Conservation (phyloP, 164 flowering plant genomes). For the Piper longum region DNA sequence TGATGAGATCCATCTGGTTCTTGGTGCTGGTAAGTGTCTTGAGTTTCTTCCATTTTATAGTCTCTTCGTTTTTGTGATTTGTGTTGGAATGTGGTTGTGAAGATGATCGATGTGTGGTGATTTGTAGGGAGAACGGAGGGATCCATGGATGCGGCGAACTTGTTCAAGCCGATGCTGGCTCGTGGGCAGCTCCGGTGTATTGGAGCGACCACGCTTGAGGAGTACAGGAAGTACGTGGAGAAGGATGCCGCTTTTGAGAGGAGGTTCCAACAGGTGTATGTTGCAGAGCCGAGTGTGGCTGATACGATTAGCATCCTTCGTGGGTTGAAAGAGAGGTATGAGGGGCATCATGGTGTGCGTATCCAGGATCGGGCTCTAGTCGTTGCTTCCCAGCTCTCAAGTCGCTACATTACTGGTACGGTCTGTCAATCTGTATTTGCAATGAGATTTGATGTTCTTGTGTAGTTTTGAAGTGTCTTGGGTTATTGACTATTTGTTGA, state of each 20-base stretch:
- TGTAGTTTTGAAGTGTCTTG: not conserved
- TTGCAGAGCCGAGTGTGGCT: constrained; percentile 61
- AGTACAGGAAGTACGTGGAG: constrained; percentile 81
- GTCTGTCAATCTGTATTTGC: not conserved
- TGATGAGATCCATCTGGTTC: constrained; percentile 76
- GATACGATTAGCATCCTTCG: constrained; percentile 71
- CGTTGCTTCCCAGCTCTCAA: constrained; percentile 55
- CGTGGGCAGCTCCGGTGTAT: constrained; percentile 73
- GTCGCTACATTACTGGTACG: constrained; percentile 62
- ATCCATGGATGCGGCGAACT: constrained; percentile 84
- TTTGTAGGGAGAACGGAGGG: constrained; percentile 38
- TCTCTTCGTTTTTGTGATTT: too few species aligned
- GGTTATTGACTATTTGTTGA: not conserved
- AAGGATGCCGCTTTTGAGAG: constrained; percentile 88
- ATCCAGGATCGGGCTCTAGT: constrained; percentile 74
- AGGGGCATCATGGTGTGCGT: constrained; percentile 78
- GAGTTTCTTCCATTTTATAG: too few species aligned
- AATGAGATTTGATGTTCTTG: not conserved
- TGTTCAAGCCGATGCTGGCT: constrained; percentile 83
- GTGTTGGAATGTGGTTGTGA: too few species aligned
- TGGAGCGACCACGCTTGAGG: constrained; percentile 78
- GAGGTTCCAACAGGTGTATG: constrained; percentile 75
- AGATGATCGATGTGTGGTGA: too few species aligned
- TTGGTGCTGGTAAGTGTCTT: constrained; percentile 44
- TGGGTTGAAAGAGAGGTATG: constrained; percentile 67